Evolutionary conservation across 495 filamentous ascomycete species (phyloP).

Genomic region (Paragyromitra xinjiangensis): DNA sequence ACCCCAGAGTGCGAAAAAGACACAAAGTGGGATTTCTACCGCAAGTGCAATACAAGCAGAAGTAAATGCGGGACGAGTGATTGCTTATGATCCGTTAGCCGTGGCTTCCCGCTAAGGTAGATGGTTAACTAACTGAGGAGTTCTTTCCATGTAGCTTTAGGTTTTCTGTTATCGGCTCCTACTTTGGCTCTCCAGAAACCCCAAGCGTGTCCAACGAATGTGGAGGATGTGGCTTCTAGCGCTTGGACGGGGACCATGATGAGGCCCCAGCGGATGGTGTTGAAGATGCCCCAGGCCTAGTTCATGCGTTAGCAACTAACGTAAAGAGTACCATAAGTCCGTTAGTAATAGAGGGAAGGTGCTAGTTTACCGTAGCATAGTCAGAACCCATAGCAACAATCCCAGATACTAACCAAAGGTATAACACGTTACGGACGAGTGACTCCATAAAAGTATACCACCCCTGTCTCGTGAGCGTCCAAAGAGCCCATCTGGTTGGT

Average conservation of each 20-base stretch:
- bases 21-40: slow-evolving; percentile 70
- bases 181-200: slow-evolving; percentile 64
- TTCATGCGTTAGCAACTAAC: not conserved
- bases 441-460: slow-evolving; percentile 71
- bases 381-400: slow-evolving; percentile 70
- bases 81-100: slow-evolving; percentile 54
- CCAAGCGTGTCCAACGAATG: slow-evolving; percentile 76
- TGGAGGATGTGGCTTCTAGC: slow-evolving; percentile 70
- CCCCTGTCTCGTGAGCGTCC: slow-evolving; percentile 66
- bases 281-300: slow-evolving; percentile 76
- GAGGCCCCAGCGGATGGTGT: slow-evolving; percentile 79
- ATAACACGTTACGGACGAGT: slow-evolving; percentile 72
- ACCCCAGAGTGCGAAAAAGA: slow-evolving; percentile 70
- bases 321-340: not conserved
- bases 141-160: slow-evolving; percentile 59
- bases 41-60: slow-evolving; percentile 64
- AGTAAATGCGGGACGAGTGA: slow-evolving; percentile 66
- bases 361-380: slow-evolving; percentile 66
- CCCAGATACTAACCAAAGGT: slow-evolving; percentile 74
- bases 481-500: slow-evolving; percentile 62
- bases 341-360: not conserved
- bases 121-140: slow-evolving; percentile 56
- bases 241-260: slow-evolving; percentile 78
- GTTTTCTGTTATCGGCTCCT: slow-evolving; percentile 56
- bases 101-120: not conserved